Percentiles rank a stretch among this genome's conserved stretches.
These are phyloP conservation scores for Fimicolochytrium jonesii DNA, from an alignment of 192 early-diverging fungal species.

Conservation along the genomic window DNA sequence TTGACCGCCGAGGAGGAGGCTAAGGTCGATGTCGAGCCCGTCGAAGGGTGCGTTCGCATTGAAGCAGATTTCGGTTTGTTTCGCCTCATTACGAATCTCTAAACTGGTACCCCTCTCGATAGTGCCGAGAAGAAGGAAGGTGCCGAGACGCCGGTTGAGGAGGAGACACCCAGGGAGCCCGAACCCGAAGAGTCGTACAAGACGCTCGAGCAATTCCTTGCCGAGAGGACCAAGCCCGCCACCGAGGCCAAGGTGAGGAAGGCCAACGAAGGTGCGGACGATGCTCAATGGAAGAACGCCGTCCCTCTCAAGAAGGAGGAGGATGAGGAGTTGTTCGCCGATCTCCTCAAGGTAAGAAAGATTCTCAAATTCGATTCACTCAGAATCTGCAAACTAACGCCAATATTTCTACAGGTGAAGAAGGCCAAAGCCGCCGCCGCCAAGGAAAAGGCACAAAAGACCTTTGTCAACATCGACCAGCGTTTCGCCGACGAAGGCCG, in stretches of 20 bases:
- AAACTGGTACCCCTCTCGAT: no score
- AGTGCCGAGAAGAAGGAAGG: constrained; percentile 10
- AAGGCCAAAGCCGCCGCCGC: constrained; percentile 39
- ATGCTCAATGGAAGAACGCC: constrained; percentile 75
- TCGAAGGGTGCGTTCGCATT: constrained; percentile 13
- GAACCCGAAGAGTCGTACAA: constrained; percentile 78
- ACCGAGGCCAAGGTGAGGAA: constrained; percentile 57
- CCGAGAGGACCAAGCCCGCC: constrained; percentile 59
- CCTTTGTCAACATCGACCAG: constrained; percentile 72
- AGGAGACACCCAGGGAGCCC: constrained; percentile 40
- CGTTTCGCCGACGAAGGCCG: constrained; percentile 64
- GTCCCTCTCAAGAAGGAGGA: constrained; percentile 68
- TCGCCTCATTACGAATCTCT: no score
- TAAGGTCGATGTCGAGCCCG: constrained; percentile 45
- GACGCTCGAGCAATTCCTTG: constrained; percentile 84
- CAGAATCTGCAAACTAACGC: not conserved
- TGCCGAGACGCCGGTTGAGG: constrained; percentile 31
- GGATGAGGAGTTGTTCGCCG: constrained; percentile 64
- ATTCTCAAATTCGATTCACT: no score
- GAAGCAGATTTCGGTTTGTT: no score
- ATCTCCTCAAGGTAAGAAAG: constrained; percentile 63
- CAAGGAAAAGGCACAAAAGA: constrained; percentile 58
- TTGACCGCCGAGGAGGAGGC: constrained; percentile 49
- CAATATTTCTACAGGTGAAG: constrained; percentile 26
- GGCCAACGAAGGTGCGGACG: constrained; percentile 86